Base-by-base conservation (phyloP, 257 asterid genomes). In the Solanum medicagineum region DNA sequence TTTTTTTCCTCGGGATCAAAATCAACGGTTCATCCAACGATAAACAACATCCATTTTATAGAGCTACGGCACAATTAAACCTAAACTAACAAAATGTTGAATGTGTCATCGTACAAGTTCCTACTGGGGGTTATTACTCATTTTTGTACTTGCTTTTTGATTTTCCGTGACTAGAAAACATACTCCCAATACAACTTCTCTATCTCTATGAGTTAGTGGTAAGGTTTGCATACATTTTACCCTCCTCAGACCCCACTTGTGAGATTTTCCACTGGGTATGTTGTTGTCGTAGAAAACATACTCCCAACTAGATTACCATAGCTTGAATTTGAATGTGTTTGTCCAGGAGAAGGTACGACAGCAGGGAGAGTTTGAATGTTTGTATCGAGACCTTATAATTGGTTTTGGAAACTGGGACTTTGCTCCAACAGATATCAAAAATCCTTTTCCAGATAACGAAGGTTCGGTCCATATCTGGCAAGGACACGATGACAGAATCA, bases 381-480 rank as follows among this genome's bases (percentile, higher is more conserved):
- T 93, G 82, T 89, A 91, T 83, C 88, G 98, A 9, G 97, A 93
- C 89, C 12, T 93, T 24, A 81, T 92, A 29, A 89, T 83, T 13
- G 92, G 87, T 36, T 92, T 81, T 10, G 92, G 92, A 19, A 86
- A 88, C 24, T 95, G 98, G 97, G 95, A 86, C 59, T 94, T 95
- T 42, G 87, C 88, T 36, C 99, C 95, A 1, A 85, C 89, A 9
- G 95, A 92, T 45, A 85, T 95, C 62, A 47, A 77, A 4, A 85
- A 93, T 87, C 97, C 95, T 54, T 93, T 94, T 80, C 95, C 95
- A 32, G 85, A 93, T 60, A 86, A 89, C 7, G 93, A 93, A 77
- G 93, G 97, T n/a, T 87, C 89, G 0, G 93, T 94, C 88, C 98
- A 94, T 85, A 53, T 95, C 26, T 95, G 98, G 98, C 97, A 94